phyloP scores from a whole-genome alignment of 768 basidiomycete genomes.

The Auriscalpium vulgare region DNA sequence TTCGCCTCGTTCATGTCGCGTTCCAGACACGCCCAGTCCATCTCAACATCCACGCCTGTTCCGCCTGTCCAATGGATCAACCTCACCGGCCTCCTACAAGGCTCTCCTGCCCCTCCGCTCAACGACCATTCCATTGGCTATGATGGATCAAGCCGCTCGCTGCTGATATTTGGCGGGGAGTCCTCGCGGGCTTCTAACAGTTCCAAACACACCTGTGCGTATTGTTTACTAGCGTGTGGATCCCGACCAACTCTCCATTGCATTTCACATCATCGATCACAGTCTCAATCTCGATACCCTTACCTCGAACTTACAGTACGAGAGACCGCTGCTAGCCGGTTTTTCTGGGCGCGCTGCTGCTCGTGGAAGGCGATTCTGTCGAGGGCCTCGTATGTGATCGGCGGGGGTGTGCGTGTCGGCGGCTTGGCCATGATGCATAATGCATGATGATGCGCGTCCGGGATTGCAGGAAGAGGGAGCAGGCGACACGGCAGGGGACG shows the following conservation, averaged over 20 bases:
- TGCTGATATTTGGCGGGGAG: conserved; percentile 73
- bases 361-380: no score
- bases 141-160: conserved; percentile 37
- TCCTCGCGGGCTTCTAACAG: conserved; percentile 56
- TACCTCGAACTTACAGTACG: no score
- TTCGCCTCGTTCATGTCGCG: conserved; percentile 17
- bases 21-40: conserved; percentile 33
- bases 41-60: conserved; percentile 45
- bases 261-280: conserved; percentile 1
- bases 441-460: no score
- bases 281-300: conserved; percentile 59
- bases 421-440: no score
- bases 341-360: no score
- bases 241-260: neutral
- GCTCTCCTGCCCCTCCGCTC: conserved; percentile 48
- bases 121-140: conserved; percentile 67
- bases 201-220: conserved; percentile 62
- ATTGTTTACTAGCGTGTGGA: neutral
- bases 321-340: no score
- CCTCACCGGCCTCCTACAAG: conserved; percentile 46
- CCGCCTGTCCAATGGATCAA: conserved; percentile 71
- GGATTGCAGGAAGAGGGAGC: no score
- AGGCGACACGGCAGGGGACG: no score
- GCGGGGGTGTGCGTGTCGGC: no score
- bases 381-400: no score